A percentile compares a stretch with the other conserved stretches of the same genome.
phyloP scores from a whole-genome alignment of 2,329 filamentous ascomycete species.

The Acrocalymma vagum region DNA sequence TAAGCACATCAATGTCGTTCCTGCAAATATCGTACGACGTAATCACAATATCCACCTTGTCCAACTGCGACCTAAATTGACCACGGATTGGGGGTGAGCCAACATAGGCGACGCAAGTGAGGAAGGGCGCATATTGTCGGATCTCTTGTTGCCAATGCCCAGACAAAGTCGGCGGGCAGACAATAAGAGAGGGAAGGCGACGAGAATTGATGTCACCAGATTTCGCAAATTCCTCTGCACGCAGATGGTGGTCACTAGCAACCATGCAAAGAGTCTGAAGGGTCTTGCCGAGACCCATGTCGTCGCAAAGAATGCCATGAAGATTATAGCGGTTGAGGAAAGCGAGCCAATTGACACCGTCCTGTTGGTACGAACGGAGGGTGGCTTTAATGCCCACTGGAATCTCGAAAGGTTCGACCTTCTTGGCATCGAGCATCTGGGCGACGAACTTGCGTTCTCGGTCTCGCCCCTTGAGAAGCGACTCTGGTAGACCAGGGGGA shows the following conservation, averaged over 20 bases:
- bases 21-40: constrained; percentile 98
- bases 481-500: constrained; percentile 88
- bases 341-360: constrained; percentile 97
- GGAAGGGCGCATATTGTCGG: constrained; percentile 92
- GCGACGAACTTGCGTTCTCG: constrained; percentile 95
- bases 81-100: constrained; percentile 84
- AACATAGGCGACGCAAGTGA: constrained; percentile 88
- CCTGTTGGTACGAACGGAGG: constrained; percentile 95
- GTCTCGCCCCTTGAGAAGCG: constrained; percentile 88
- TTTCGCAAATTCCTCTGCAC: constrained; percentile 87
- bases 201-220: constrained; percentile 81
- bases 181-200: constrained; percentile 87
- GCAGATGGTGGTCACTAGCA: constrained; percentile 93
- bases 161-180: constrained; percentile 94
- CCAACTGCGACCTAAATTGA: constrained; percentile 73
- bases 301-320: constrained; percentile 97
- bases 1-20: constrained; percentile 88
- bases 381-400: constrained; percentile 97
- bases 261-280: constrained; percentile 98
- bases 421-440: constrained; percentile 95
- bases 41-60: constrained; percentile 88
- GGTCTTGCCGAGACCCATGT: constrained; percentile 99
- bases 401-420: constrained; percentile 92
- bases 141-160: constrained; percentile 99
- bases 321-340: constrained; percentile 98